These are phyloP conservation scores for Crithidia sp. DNA, from an alignment of 208 protist genomes.

Conservation along the genomic window DNA sequence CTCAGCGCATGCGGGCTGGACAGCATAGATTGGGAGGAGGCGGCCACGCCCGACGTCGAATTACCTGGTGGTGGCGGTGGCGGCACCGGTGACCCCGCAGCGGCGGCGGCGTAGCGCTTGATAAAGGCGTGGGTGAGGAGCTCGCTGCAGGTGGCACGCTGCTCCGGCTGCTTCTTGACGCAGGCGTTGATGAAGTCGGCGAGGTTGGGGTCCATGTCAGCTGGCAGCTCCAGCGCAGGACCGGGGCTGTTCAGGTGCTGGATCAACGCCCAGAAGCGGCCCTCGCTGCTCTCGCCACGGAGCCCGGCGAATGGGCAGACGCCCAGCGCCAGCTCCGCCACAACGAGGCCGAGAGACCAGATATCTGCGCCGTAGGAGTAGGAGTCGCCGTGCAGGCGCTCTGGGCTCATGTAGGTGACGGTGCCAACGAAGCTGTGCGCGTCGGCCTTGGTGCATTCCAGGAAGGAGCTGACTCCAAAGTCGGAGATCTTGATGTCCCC, in stretches of 20 bases:
- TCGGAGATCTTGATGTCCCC: slow-evolving; percentile 93
- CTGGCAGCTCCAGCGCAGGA: slow-evolving; percentile 63
- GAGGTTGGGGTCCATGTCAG: slow-evolving; percentile 52
- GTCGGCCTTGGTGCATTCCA: slow-evolving; percentile 86
- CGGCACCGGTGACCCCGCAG: background rate
- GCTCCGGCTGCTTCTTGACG: slow-evolving; percentile 59
- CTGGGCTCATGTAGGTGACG: slow-evolving; percentile 95
- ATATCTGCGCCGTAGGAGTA: slow-evolving; percentile 94
- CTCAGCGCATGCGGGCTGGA: too few species aligned
- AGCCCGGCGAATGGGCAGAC: slow-evolving; percentile 75
- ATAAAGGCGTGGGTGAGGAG: slow-evolving; percentile 84
- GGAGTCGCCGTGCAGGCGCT: slow-evolving; percentile 85
- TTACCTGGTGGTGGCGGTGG: background rate
- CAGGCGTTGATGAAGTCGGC: slow-evolving; percentile 77
- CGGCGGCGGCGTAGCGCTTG: slow-evolving; percentile 16
- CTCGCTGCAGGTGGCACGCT: slow-evolving; percentile 67
- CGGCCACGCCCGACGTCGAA: background rate
- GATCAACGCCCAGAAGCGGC: slow-evolving; percentile 86
- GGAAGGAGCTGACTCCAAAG: slow-evolving; percentile 93
- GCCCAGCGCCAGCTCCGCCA: slow-evolving; percentile 90
- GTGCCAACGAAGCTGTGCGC: slow-evolving; percentile 93
- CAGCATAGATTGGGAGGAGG: too few species aligned
- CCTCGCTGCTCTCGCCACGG: slow-evolving; percentile 65
- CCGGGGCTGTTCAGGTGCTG: slow-evolving; percentile 75
- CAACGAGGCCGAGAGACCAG: slow-evolving; percentile 92